Base-by-base conservation (phyloP, 2,329 filamentous ascomycete species). In the Rhinocladiella mackenziei region DNA sequence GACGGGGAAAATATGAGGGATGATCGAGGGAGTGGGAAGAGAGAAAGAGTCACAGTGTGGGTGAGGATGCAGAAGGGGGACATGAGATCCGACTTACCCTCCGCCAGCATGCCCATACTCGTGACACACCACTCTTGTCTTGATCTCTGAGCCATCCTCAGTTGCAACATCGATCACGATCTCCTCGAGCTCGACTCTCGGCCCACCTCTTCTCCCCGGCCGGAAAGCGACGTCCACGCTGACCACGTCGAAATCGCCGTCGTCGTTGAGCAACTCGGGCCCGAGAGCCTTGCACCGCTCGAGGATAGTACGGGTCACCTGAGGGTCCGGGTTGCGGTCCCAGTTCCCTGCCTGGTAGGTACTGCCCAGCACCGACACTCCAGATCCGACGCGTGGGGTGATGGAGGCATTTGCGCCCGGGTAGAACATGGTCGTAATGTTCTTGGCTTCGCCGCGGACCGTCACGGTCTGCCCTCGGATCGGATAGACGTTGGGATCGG, bases 351-450 rank as follows among this genome's bases (percentile, higher is more conserved):
- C 13, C 35, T 38, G 11, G 20, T 38, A 38, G n/a, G 19, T 25
- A 13, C 35, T 38, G 2, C 35, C 35, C 11, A 38, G 20, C 19
- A 38, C 19, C 9, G 18, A 23, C 11, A 38, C 35, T 15, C 35
- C 35, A n/a, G 35, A 25, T 3, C 35, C 35, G 18, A 23, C 22
- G 20, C 35, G 35, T 23, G 35, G 35, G 19, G 35, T 38, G 19
- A 38, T 38, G 20, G 35, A 38, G 13, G 35, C 35, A 15, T 38
- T 38, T 3, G 20, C 35, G 1, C 15, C 35, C 3, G 35, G 35
- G 20, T 38, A 38, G 20, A 38, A 38, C 35, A 38, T 38, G 35
- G 35, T 38, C 3, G 35, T 38, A 13, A 38, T 38, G 35, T 38
- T 5, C 35, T 38, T 26, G 6, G 35, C 35, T 14, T 38, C 35